These are phyloP conservation scores for Leccinum cinnamomeum DNA, from an alignment of 1,284 basidiomycete species.

Conservation along the genomic window DNA sequence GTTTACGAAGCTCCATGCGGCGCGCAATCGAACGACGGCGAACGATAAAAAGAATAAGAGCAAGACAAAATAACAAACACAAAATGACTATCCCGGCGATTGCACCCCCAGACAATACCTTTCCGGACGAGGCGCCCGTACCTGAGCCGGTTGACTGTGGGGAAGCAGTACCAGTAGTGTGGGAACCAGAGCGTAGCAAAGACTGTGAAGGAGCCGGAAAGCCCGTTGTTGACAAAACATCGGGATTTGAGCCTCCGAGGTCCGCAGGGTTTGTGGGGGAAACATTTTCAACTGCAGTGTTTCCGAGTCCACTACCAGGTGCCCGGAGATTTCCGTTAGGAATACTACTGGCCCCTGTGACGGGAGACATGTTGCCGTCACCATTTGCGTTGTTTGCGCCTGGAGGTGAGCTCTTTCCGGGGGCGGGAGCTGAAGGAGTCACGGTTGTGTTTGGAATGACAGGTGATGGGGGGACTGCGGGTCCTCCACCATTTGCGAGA, in stretches of 20 bases:
- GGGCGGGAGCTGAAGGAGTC: neutral
- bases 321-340: neutral
- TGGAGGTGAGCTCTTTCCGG: neutral
- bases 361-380: neutral
- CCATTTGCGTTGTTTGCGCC: neutral
- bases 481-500: conserved; percentile 4
- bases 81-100: conserved; percentile 33
- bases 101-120: conserved; percentile 29
- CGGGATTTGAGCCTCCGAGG: neutral
- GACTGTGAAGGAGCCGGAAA: neutral
- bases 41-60: conserved; percentile 30
- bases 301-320: neutral
- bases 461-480: neutral
- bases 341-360: neutral
- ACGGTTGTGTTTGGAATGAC: neutral
- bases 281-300: neutral
- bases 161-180: neutral
- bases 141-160: conserved; percentile 5
- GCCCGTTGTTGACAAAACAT: neutral
- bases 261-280: neutral
- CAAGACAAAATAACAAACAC: conserved; percentile 23
- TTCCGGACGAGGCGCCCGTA: conserved; percentile 9
- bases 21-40: conserved; percentile 36
- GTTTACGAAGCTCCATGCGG: conserved; percentile 33
- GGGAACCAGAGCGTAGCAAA: conserved; percentile 4